Conservation (phyloP, 1,284 basidiomycete species). For the Moesziomyces aphidis region DNA sequence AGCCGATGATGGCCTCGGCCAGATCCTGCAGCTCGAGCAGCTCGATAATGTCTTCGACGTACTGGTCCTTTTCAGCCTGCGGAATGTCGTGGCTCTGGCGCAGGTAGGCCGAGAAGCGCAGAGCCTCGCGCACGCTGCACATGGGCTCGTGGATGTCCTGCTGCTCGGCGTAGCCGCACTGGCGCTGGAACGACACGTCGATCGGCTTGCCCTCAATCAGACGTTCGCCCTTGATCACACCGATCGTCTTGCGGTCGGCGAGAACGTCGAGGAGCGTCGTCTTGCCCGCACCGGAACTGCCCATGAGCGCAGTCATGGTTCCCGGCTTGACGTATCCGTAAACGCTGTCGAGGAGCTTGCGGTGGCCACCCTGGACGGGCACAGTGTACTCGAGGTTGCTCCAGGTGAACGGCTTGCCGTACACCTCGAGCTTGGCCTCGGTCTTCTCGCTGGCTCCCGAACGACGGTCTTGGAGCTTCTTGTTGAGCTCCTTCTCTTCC, state of each 20-base stretch:
- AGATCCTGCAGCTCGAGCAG: conserved; percentile 81
- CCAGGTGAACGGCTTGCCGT: conserved; percentile 69
- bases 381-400: conserved; percentile 70
- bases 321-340: conserved; percentile 84
- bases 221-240: conserved; percentile 81
- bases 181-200: conserved; percentile 79
- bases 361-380: conserved; percentile 72
- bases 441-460: conserved; percentile 45
- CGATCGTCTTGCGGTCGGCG: conserved; percentile 81
- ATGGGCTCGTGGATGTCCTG: conserved; percentile 86
- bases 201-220: conserved; percentile 81
- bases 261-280: conserved; percentile 79
- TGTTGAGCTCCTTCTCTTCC: conserved; percentile 45
- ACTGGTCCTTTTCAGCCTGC: conserved; percentile 79
- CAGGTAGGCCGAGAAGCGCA: conserved; percentile 83
- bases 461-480: conserved; percentile 31
- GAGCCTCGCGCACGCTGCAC: conserved; percentile 83
- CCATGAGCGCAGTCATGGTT: conserved; percentile 79
- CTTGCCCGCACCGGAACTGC: conserved; percentile 79
- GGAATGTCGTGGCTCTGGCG: conserved; percentile 80
- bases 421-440: conserved; percentile 53
- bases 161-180: conserved; percentile 78
- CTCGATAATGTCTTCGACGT: conserved; percentile 81
- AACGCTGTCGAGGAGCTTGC: conserved; percentile 79
- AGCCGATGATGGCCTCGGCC: conserved; percentile 78